phyloP scores from a whole-genome alignment of 176 grass and related monocot genomes.

The Cenchrus fungigraminus region DNA sequence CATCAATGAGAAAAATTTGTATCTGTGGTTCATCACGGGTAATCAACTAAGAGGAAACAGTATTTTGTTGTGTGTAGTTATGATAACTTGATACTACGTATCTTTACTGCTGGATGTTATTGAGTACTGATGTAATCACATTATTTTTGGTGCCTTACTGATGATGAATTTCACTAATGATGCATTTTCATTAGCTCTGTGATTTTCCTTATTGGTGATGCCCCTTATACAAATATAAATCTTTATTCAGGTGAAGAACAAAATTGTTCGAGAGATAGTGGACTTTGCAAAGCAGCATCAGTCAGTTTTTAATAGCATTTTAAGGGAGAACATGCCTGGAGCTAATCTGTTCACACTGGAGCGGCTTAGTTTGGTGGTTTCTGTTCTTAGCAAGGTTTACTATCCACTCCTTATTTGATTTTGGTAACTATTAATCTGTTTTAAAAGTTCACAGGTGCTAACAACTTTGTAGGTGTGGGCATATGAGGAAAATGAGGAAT shows the following conservation, averaged over 20 bases:
- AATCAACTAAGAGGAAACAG: background rate
- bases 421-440: conserved; percentile 19
- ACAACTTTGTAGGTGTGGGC: conserved; percentile 76
- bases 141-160: conserved; percentile 1
- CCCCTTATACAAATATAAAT: conserved; percentile 19
- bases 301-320: conserved; percentile 68
- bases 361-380: conserved; percentile 76
- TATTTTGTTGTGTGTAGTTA: background rate
- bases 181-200: too few relatives aligned
- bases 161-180: conserved; percentile 18
- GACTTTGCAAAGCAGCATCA: conserved; percentile 87
- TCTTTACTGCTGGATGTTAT: background rate
- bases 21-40: background rate
- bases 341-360: conserved; percentile 74
- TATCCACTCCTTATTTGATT: conserved; percentile 43
- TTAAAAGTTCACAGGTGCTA: conserved; percentile 20
- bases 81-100: background rate
- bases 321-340: conserved; percentile 72
- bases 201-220: conserved; percentile 5
- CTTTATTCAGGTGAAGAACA: conserved; percentile 85
- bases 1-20: background rate
- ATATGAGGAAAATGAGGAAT: conserved; percentile 90
- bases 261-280: conserved; percentile 89
- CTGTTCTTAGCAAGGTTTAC: conserved; percentile 88
- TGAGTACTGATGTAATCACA: background rate